A percentile compares a stretch with the other conserved stretches of the same genome.
Evolutionary conservation across 1,139 yeast species (phyloP).

Genomic region (Casaregolazyma suthepensis): DNA sequence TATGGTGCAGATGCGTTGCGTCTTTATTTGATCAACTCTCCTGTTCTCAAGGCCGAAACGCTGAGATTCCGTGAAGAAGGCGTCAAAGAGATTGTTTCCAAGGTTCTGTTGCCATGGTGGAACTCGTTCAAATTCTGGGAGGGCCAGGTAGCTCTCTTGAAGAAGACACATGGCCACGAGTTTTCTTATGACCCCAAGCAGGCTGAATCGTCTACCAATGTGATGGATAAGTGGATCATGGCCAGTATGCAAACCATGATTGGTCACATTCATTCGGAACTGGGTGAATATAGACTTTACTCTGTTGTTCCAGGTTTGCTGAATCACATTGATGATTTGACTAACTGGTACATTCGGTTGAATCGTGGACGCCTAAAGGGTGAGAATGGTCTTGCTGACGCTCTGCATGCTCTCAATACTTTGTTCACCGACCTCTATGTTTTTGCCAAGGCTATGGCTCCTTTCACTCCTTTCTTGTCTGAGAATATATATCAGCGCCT

Average conservation of each 20-base stretch:
- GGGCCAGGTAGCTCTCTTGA: constrained; percentile 81
- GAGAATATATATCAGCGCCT: constrained; percentile 83
- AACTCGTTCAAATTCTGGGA: constrained; percentile 94
- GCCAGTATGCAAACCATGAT: constrained; percentile 92
- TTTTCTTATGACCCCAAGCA: constrained; percentile 65
- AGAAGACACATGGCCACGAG: constrained; percentile 65
- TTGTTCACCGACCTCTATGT: constrained; percentile 84
- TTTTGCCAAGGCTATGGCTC: constrained; percentile 94
- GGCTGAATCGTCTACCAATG: constrained; percentile 58
- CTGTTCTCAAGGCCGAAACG: constrained; percentile 94
- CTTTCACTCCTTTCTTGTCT: constrained; percentile 94
- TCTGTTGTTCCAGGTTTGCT: constrained; percentile 93
- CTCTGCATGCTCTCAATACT: constrained; percentile 81
- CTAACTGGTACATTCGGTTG: constrained; percentile 98
- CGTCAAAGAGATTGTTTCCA: constrained; percentile 93
- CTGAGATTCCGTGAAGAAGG: constrained; percentile 97
- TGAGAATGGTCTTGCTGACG: constrained; percentile 76
- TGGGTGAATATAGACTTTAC: constrained; percentile 82
- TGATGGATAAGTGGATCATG: constrained; percentile 96
- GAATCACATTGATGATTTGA: constrained; percentile 83
- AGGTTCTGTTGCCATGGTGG: constrained; percentile 97
- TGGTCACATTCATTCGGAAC: constrained; percentile 78
- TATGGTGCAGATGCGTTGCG: constrained; percentile 98
- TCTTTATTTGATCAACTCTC: constrained; percentile 92
- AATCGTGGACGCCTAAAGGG: constrained; percentile 98